Conservation (phyloP, 2,329 filamentous ascomycete species). For the Neonectria punicea region DNA sequence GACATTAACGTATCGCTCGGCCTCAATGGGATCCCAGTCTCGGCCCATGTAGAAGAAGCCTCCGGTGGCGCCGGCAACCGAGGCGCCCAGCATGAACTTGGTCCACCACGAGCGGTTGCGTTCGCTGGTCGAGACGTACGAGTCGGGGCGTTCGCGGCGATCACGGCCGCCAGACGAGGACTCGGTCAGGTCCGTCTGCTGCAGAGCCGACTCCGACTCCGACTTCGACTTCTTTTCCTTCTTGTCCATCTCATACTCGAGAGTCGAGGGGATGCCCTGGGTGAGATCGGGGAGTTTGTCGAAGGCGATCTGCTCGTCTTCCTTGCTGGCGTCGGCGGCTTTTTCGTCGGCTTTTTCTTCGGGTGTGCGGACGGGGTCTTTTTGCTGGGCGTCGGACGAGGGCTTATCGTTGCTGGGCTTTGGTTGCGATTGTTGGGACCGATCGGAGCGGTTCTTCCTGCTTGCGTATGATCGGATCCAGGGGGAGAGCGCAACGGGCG, state of each 20-base stretch:
- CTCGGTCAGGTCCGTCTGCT: slow-evolving; percentile 52
- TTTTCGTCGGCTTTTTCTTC: slow-evolving; percentile 36
- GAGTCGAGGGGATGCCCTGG: slow-evolving; percentile 92
- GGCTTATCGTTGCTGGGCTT: slow-evolving; percentile 19
- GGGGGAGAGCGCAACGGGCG: slow-evolving; percentile 38
- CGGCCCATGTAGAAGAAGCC: slow-evolving; percentile 82
- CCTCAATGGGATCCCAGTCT: slow-evolving; percentile 88
- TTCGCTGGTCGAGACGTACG: slow-evolving; percentile 90
- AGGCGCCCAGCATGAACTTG: slow-evolving; percentile 75
- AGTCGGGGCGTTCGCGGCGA: slow-evolving; percentile 65
- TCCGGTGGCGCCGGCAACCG: slow-evolving; percentile 65
- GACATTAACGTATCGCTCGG: slow-evolving; percentile 72
- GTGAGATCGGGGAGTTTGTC: slow-evolving; percentile 88
- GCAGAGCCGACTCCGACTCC: slow-evolving; percentile 43
- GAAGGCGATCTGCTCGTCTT: slow-evolving; percentile 60
- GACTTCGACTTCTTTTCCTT: slow-evolving; percentile 50
- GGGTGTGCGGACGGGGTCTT: slow-evolving; percentile 32
- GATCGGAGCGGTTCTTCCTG: slow-evolving; percentile 29
- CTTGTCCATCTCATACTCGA: slow-evolving; percentile 77
- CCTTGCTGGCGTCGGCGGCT: slow-evolving; percentile 39
- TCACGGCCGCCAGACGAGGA: slow-evolving; percentile 43
- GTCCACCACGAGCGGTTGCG: slow-evolving; percentile 80
- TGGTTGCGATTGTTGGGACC: slow-evolving; percentile 32
- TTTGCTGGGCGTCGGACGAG: slow-evolving; percentile 27
- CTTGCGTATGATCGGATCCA: slow-evolving; percentile 46